Percentiles rank a stretch among this genome's conserved stretches.
Conservation (phyloP, 176 grass and related monocot genomes). For the Triticum urartu region DNA sequence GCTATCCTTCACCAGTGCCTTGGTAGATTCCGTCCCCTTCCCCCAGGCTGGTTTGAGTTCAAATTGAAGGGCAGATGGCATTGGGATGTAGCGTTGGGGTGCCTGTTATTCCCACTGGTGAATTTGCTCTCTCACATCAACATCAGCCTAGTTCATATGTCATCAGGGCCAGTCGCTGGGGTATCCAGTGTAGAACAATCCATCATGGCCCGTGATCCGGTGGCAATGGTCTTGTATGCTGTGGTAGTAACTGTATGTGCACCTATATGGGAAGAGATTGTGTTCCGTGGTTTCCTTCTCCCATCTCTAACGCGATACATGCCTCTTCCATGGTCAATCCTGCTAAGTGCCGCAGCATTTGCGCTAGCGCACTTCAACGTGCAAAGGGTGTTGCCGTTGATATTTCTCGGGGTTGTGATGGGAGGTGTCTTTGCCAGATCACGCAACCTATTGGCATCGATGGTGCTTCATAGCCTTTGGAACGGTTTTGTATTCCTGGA, state of each 20-base stretch:
- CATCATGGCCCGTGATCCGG: constrained; percentile 75
- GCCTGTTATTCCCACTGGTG: constrained; percentile 78
- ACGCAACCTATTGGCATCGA: constrained; percentile 69
- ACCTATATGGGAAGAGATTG: constrained; percentile 94
- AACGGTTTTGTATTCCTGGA: constrained; percentile 96
- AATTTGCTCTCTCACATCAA: constrained; percentile 92
- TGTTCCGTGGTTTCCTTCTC: constrained; percentile 95
- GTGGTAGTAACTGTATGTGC: constrained; percentile 85
- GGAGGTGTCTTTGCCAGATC: constrained; percentile 83
- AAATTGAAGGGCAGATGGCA: constrained; percentile 76
- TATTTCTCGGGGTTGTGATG: constrained; percentile 95
- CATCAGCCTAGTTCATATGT: constrained; percentile 61
- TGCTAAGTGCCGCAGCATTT: constrained; percentile 76
- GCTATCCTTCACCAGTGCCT: constrained; percentile 89
- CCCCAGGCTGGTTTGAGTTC: constrained; percentile 86
- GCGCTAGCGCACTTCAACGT: constrained; percentile 90
- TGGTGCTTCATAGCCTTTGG: constrained; percentile 92
- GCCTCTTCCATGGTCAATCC: constrained; percentile 70
- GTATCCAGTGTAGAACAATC: constrained; percentile 96
- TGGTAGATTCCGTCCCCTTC: constrained; percentile 83
- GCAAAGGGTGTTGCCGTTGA: constrained; percentile 80
- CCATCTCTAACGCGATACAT: constrained; percentile 92
- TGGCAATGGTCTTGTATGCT: constrained; percentile 85
- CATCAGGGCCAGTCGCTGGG: constrained; percentile 42
- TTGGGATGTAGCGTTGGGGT: constrained; percentile 71